These are phyloP conservation scores for Macaranga tanarius DNA, from an alignment of 441 rosid species.

Conservation along the genomic window DNA sequence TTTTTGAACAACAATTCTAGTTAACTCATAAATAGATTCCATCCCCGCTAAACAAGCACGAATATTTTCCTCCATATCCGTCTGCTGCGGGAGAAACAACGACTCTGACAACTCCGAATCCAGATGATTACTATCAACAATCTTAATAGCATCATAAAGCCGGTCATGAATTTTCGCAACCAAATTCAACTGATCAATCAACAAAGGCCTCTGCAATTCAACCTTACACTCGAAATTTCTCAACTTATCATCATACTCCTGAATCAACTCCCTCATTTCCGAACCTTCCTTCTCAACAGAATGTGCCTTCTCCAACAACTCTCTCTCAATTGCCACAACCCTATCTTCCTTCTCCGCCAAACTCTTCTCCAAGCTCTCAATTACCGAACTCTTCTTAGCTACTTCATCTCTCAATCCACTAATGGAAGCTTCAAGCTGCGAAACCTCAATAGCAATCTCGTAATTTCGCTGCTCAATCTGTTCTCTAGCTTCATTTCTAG, in stretches of 20 bases:
- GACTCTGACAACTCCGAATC: slow-evolving; percentile 79
- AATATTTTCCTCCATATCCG: slow-evolving; percentile 70
- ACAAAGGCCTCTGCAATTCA: slow-evolving; percentile 64
- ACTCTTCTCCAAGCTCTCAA: slow-evolving; percentile 57
- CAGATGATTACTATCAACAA: slow-evolving; percentile 53
- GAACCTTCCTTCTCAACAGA: slow-evolving; percentile 49
- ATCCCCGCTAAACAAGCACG: slow-evolving; percentile 85
- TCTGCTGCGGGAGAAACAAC: slow-evolving; percentile 77
- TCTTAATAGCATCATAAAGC: slow-evolving; percentile 54
- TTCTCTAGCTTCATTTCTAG: slow-evolving; percentile 83
- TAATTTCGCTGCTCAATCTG: slow-evolving; percentile 87
- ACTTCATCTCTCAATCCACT: slow-evolving; percentile 69
- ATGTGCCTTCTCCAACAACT: slow-evolving; percentile 43
- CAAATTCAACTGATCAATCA: slow-evolving; percentile 77
- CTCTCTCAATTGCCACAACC: slow-evolving; percentile 49
- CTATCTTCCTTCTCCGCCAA: slow-evolving; percentile 54
- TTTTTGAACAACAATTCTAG: slow-evolving; percentile 54
- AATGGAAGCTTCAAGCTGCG: slow-evolving; percentile 83
- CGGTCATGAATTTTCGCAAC: slow-evolving; percentile 73
- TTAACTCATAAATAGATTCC: slow-evolving; percentile 75
- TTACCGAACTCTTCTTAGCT: slow-evolving; percentile 43
- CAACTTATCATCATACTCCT: slow-evolving; percentile 69
- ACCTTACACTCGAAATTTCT: slow-evolving; percentile 53
- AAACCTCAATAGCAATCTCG: slow-evolving; percentile 93
- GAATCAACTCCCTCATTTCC: slow-evolving; percentile 58